A percentile compares a stretch with the other conserved stretches of the same genome.
phyloP scores from a whole-genome alignment of 1,284 basidiomycete genomes.

The Pisolithus thermaeus region DNA sequence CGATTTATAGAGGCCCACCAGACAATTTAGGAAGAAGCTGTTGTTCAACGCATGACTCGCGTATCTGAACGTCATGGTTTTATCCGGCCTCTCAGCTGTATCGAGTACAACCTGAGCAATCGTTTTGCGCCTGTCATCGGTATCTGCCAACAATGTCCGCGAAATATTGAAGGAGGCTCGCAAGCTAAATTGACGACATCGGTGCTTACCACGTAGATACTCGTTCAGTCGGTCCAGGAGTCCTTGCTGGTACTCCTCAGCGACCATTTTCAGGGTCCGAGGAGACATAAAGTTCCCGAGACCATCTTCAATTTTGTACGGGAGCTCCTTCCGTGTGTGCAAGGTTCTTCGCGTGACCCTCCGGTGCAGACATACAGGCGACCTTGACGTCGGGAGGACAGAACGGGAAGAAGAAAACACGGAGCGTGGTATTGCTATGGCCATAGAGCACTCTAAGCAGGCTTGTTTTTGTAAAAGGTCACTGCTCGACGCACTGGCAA shows the following conservation, averaged over 20 bases:
- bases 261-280: slow-evolving; percentile 57
- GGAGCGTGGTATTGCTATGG: slow-evolving; percentile 19
- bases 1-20: slow-evolving; percentile 50
- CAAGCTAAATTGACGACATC: neutral
- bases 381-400: slow-evolving; percentile 13
- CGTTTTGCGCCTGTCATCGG: slow-evolving; percentile 51
- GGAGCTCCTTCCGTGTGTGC: slow-evolving; percentile 53
- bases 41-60: slow-evolving; percentile 93
- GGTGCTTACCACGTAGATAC: slow-evolving; percentile 57
- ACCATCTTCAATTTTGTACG: slow-evolving; percentile 64
- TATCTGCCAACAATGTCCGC: slow-evolving; percentile 35
- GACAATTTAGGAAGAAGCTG: slow-evolving; percentile 84
- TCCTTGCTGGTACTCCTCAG: slow-evolving; percentile 79
- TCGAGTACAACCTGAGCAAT: slow-evolving; percentile 75
- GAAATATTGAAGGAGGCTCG: neutral
- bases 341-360: slow-evolving; percentile 32
- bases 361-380: slow-evolving; percentile 5
- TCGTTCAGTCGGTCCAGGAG: slow-evolving; percentile 71
- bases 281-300: slow-evolving; percentile 73
- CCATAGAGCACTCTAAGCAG: slow-evolving; percentile 18
- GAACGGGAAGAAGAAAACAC: slow-evolving; percentile 18
- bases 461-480: too few species aligned
- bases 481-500: too few species aligned
- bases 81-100: slow-evolving; percentile 56
- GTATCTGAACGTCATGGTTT: slow-evolving; percentile 83